Base-by-base conservation (phyloP, 2,329 filamentous ascomycete genomes). In the Claviceps digitariae region DNA sequence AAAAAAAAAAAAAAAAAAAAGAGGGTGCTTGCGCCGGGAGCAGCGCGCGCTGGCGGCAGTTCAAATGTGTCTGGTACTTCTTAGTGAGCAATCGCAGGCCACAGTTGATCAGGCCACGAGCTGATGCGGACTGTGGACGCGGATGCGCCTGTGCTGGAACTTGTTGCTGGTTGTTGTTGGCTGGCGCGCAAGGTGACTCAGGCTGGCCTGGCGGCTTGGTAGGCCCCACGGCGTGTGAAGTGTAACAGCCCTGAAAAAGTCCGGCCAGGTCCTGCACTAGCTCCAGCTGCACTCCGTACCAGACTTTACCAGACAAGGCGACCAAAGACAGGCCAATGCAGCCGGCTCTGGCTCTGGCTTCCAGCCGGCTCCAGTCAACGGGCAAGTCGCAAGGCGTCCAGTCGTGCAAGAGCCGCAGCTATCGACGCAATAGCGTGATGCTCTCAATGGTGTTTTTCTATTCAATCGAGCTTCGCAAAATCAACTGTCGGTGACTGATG, bases 171-270 rank as follows among this genome's bases (percentile, higher is more conserved):
- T 29, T 38, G 40, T 51, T 25, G 50, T 36, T 45, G 41, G 50
- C 50, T 29, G 36, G 41, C 21, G 29, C 40, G 50, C 40, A 51
- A 13, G 21, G 50, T 52, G 31, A 52, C 31, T 52, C 44, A 47
- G 43, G 2, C 50, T 47, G 41, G 50, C 34, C 50, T 47, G 41
- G 50, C 34, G 50, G 10, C 50, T 27, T 29, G 43, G 50, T 40
- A 29, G 51, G 51, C 45, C 44, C 51, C 36, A 23, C 45, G 51
- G 45, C 25, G 34, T 48, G 51, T 52, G n/a, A 10, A 10, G 21
- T 31, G 27, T 43, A 41, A 21, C 49, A 21, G 15, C 36, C 1
- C 15, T 4, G 17, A 20, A 34, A 34, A 27, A 44, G 31, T 25
- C 6, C 15, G 38, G 27, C 49, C 38, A 17, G 43, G 49, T n/a